Base-by-base conservation (phyloP, 1,284 basidiomycete genomes). In the Ceratobasidium sp. region DNA sequence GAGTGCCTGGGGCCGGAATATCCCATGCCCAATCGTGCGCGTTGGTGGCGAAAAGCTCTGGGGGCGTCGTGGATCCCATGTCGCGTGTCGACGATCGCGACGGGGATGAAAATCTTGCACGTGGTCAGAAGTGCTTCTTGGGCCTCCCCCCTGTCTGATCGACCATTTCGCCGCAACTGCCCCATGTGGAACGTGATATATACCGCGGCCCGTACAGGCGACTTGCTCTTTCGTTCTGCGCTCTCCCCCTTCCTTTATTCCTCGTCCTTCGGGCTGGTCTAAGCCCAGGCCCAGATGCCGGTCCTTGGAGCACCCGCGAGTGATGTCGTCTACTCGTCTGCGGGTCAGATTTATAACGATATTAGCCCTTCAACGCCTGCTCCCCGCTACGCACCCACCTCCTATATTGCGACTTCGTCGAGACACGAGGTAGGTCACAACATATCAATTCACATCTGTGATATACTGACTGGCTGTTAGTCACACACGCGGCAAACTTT, bases 161-260 rank as follows among this genome's bases (percentile, higher is more conserved):
- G 38, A 59, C 53, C 30, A 56, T 56, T 14, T 16, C 28, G 25
- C 53, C 23, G 53, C 30, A 56, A 56, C 44, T 21, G 25, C 58
- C 48, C 48, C 59, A 44, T 61, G 59, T 46, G 42, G 59, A 61
- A 61, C 59, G 38, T 46, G 30, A 61, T 61, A 61, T 61, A 61
- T 61, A 61, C 42, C 21, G 42, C 59, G 40, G 38, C 59, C n/a
- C 59, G 38, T 14, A 18, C 59, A 14, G 40, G 12, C n/a, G 51
- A 53, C 42, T 40, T 61, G 25, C 7, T 23, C 42, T 61, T 28
- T 61, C 25, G 38, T 48, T 62, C 38, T 40, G 40, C 56, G 16
- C 25, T 30, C 60, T 62, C 48, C 48, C 51, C 51, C 51, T 53
- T 28, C 51, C 51, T 53, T 53, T 53, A 53, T 53, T 53, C 51